Base-by-base conservation (phyloP, 768 basidiomycete genomes). In the Calvatia gigantea region DNA sequence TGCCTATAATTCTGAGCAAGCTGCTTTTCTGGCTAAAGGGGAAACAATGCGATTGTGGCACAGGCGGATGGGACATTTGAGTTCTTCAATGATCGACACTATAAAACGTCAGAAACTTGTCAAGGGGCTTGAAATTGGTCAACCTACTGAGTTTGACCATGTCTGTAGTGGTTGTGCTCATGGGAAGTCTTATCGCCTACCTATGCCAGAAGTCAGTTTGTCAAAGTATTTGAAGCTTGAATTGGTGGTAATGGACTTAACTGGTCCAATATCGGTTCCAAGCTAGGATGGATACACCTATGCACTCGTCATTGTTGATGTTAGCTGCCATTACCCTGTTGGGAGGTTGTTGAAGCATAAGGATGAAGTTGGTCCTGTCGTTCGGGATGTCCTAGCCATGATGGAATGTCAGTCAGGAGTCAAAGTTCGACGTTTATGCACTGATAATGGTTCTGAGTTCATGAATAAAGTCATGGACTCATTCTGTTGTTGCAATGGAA, bases 361-460 rank as follows among this genome's bases (percentile, higher is more conserved):
- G 43, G 64, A 61, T 23, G 62, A 72, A 0, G 49, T 58, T 4
- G 64, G 67, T 46, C 54, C 29, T 2, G 59, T 58, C 0, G 69
- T 75, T 56, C 62, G 67, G 50, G 23, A 31, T 7, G 72, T 58
- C 64, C 6, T 59, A 6, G 38, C 43, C 17, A 51, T 54, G 33
- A 4, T 65, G 23, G 57, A 67, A 53, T 25, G 32, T 7, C 56
- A 64, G 32, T 59, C 62, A n/a, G 60, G 60, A 0, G 23, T n/a
- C 31, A 61, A 55, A 21, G 41, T 62, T 1, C 53, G 47, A 15
- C 37, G 17, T 1, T 55, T 69, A 14, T 19, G 64, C 2, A 52
- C 51, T 2, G 67, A 74, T 37, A 73, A 70, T 58, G 70, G 70
- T 0, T 63, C 57, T 6, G 71, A 75, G 56, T 64, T 70, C 4